A percentile compares a stretch with the other conserved stretches of the same genome.
phyloP scores from a whole-genome alignment of 768 basidiomycete species.

The Mycena olivaceomarginata region DNA sequence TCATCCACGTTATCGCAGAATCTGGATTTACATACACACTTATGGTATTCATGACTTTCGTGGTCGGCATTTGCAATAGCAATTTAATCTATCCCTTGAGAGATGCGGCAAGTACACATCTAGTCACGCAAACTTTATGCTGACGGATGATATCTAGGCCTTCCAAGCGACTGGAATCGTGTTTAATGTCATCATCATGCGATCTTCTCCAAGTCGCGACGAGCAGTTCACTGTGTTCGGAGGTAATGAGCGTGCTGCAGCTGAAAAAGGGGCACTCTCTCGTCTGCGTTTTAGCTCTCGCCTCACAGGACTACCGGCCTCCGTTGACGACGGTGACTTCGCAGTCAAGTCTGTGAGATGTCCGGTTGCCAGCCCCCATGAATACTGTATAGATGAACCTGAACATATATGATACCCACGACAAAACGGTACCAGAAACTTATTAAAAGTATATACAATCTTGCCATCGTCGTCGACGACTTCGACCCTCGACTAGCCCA shows the following conservation, averaged over 20 bases:
- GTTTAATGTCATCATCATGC: conserved; percentile 23
- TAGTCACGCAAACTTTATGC: neutral
- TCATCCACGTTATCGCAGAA: too few relatives aligned
- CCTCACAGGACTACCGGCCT: conserved; percentile 1
- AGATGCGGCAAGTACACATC: too few relatives aligned
- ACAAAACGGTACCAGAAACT: conserved; percentile 1
- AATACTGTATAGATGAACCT: conserved; percentile 2
- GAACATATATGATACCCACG: neutral
- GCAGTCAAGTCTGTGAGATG: conserved; percentile 3
- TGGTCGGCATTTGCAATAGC: too few relatives aligned
- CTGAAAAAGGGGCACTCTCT: neutral
- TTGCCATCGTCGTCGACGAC: too few relatives aligned
- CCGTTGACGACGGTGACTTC: conserved; percentile 13
- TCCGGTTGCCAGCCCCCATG: neutral
- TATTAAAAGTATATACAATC: neutral
- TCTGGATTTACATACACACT: too few relatives aligned
- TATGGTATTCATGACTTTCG: too few relatives aligned
- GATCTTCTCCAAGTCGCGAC: conserved; percentile 13
- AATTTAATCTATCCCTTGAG: too few relatives aligned
- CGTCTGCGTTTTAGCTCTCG: conserved; percentile 8
- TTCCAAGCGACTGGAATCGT: conserved; percentile 19
- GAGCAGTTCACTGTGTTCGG: conserved; percentile 20
- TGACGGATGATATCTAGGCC: conserved; percentile 2
- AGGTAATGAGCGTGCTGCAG: neutral
- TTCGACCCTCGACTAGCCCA: too few relatives aligned